phyloP scores from a whole-genome alignment of 768 basidiomycete species.

The Lentinus tigrinus region DNA sequence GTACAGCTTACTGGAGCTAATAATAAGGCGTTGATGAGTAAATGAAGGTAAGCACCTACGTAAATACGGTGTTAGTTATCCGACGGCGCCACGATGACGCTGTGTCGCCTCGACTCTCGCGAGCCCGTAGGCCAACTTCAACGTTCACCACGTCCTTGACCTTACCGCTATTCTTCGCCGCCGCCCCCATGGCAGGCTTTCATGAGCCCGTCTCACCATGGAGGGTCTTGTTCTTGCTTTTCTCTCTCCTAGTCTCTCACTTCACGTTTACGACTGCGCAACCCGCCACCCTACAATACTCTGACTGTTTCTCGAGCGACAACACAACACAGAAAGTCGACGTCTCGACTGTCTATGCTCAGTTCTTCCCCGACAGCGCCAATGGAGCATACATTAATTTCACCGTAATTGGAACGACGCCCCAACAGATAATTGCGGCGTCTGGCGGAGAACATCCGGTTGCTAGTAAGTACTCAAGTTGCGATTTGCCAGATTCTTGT shows the following conservation, averaged over 20 bases:
- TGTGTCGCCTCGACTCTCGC: not conserved
- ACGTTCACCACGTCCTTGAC: not conserved
- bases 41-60: not conserved
- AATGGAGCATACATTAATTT: constrained; percentile 57
- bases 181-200: constrained; percentile 6
- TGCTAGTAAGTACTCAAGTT: constrained; percentile 36
- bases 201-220: constrained; percentile 13
- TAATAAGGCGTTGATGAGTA: not conserved
- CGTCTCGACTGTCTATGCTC: constrained; percentile 70
- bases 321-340: constrained; percentile 57
- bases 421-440: constrained; percentile 57
- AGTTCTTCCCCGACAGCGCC: constrained; percentile 46
- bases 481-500: not conserved
- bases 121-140: constrained; percentile 9
- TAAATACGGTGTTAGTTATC: not conserved
- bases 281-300: constrained; percentile 60
- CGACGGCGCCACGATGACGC: constrained; percentile 1
- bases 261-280: constrained; percentile 33
- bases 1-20: not conserved
- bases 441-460: constrained; percentile 58
- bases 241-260: constrained; percentile 16
- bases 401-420: constrained; percentile 66
- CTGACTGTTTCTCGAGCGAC: constrained; percentile 63
- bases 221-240: constrained; percentile 13
- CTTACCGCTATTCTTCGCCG: constrained; percentile 1